Base-by-base conservation (phyloP, 495 filamentous ascomycete species). In the Pyrenula massariospora region DNA sequence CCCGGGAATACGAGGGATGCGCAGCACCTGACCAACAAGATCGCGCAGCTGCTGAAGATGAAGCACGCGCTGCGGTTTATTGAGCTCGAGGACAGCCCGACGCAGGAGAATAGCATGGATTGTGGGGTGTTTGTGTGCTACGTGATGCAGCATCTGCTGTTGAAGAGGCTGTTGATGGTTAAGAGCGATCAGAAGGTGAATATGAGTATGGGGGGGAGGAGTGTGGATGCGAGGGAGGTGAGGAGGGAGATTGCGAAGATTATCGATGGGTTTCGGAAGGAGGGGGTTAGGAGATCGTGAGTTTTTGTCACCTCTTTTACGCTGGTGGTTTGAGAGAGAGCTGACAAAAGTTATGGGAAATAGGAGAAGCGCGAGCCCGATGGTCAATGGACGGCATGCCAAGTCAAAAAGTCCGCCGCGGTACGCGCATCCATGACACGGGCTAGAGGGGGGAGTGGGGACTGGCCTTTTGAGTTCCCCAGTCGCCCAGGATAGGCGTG, bases 81-180 rank as follows among this genome's bases (percentile, higher is more conserved):
- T 57, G 79, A 91, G 70, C 72, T 99, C 24, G 73, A 84, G 2
- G 93, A 97, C 65, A 84, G 82, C 10, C 94, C 93, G 1, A 86
- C 95, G 60, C 94, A 99, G 68, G 87, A 90, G 59, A 96, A 97
- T 62, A 81, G 85, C 54, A 88, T 78, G 59, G 94, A 97, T 71
- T 99, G 94, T 65, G 94, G 94, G 12, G 90, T 99, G 0, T 96
- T 89, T 67, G 94, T 99, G 1, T 97, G 94, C 67, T 79, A 96
- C 60, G 78, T 86, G 56, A 99, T 97, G 91, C 79, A 87, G 47
- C 82, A 95, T 68, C 70, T 99, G 15, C 80, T 98, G 20, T 68
- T 96, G 36, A 89, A 87, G 68, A 77, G 87, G 50, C 71, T 99
- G n/a, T 70, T 99, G 49, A 77, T 73, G 50, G 88, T 86, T 2